Percentiles rank a stretch among this genome's conserved stretches.
Conservation (phyloP, 306 rosid genomes). For the Quercus variabilis region DNA sequence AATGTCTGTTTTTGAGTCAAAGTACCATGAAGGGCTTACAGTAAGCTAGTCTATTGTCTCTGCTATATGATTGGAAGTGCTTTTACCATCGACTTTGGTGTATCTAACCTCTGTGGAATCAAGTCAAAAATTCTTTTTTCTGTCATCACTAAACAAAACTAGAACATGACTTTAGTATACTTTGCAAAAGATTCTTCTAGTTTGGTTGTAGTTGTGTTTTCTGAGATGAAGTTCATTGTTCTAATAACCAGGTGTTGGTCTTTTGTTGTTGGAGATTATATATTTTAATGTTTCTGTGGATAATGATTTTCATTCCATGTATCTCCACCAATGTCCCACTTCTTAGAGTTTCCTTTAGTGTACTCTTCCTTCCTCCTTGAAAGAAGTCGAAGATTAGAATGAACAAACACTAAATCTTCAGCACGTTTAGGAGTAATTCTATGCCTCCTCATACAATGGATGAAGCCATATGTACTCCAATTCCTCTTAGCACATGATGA, state of each 20-base stretch:
- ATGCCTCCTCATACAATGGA: too few species aligned
- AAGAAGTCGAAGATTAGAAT: too few species aligned
- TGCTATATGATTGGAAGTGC: neutral
- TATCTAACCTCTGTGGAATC: neutral
- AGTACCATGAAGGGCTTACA: slow-evolving; percentile 51
- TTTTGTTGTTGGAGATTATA: neutral
- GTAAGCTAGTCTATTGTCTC: slow-evolving; percentile 27
- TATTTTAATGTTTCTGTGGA: neutral
- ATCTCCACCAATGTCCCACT: too few species aligned
- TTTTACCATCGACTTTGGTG: neutral
- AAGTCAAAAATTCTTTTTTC: neutral
- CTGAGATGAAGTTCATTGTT: neutral
- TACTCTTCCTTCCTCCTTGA: too few species aligned
- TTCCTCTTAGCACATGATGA: too few species aligned
- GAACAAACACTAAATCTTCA: too few species aligned
- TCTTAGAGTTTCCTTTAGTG: too few species aligned
- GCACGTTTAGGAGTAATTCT: too few species aligned
- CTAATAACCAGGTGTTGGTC: neutral
- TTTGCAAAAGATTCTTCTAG: neutral
- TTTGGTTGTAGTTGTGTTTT: neutral
- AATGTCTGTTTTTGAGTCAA: slow-evolving; percentile 50
- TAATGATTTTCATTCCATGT: neutral
- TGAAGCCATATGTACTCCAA: too few species aligned
- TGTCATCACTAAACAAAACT: neutral
- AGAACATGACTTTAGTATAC: neutral